Percentiles rank a stretch among this genome's conserved stretches.
Conservation (phyloP, 306 rosid genomes). For the Erythrophleum fordii region DNA sequence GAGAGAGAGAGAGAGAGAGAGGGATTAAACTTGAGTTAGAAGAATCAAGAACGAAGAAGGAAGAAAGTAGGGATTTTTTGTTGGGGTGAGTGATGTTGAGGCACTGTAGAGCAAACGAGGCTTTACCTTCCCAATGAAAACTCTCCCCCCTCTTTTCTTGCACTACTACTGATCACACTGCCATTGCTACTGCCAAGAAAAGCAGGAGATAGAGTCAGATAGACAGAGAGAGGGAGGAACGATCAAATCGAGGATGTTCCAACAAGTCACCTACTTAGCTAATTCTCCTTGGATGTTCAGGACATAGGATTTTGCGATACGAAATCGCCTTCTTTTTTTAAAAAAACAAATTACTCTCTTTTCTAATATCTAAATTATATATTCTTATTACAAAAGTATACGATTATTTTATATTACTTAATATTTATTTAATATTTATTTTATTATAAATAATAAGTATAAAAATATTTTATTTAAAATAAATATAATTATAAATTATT, state of each 20-base stretch:
- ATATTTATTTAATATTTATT: too few species aligned
- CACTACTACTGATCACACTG: constrained; percentile 71
- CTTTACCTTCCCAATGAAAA: constrained; percentile 89
- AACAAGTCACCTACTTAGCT: constrained; percentile 42
- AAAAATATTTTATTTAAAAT: too few species aligned
- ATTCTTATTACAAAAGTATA: too few species aligned
- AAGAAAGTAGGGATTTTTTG: not conserved
- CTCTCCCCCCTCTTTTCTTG: constrained; percentile 59
- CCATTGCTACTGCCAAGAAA: constrained; percentile 62
- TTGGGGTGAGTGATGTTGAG: constrained; percentile 8
- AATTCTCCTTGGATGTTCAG: constrained; percentile 18
- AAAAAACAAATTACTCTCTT: not conserved
- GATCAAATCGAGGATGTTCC: constrained; percentile 78
- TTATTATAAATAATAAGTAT: too few species aligned
- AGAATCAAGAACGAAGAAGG: not conserved
- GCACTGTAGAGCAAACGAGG: constrained; percentile 31
- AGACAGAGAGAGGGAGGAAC: constrained; percentile 44
- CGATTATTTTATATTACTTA: too few species aligned
- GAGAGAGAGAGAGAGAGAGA: not conserved
- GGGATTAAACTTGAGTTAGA: not conserved
- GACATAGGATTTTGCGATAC: constrained; percentile 44
- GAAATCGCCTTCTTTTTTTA: constrained; percentile 42
- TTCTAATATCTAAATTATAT: not conserved
- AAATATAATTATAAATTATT: too few species aligned
- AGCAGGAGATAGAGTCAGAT: constrained; percentile 42